Conservation (phyloP, 371 early-diverging fungal genomes). For the Mucor ambiguus region DNA sequence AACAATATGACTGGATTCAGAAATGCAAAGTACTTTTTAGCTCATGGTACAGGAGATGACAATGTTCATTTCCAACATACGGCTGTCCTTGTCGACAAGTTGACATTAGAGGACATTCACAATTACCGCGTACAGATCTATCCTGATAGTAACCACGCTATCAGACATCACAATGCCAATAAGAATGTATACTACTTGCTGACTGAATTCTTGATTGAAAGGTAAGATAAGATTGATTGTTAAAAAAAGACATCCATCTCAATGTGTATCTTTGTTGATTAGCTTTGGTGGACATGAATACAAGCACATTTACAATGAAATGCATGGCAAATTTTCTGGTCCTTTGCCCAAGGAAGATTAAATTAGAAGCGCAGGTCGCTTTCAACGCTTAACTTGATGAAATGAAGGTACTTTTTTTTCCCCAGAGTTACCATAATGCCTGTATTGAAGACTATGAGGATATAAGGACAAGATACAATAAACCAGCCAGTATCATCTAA, state of each 20-base stretch:
- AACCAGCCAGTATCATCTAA: too few relatives aligned
- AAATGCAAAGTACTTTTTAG: conserved; percentile 75
- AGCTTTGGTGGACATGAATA: conserved; percentile 49
- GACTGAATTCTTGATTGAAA: conserved; percentile 38
- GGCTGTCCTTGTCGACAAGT: conserved; percentile 71
- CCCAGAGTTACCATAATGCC: too few relatives aligned
- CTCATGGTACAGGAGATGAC: conserved; percentile 96
- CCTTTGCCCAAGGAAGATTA: conserved; percentile 27
- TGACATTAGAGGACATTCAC: conserved; percentile 75
- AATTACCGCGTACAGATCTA: conserved; percentile 81
- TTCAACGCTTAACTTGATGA: not conserved
- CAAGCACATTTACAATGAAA: conserved; percentile 36
- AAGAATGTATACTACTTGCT: conserved; percentile 56
- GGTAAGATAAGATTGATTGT: conserved; percentile 15
- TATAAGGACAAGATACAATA: too few relatives aligned
- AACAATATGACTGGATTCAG: conserved; percentile 83
- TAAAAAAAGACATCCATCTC: not conserved
- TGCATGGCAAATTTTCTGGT: conserved; percentile 32
- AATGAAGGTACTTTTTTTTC: too few relatives aligned
- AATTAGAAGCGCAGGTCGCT: conserved; percentile 12
- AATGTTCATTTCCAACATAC: conserved; percentile 93
- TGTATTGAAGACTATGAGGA: too few relatives aligned
- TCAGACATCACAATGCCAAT: conserved; percentile 69
- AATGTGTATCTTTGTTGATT: not conserved
- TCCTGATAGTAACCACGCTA: conserved; percentile 90